Evolutionary conservation across 805 yeast species (phyloP).

Genomic region (Gaillardinia entomophila): DNA sequence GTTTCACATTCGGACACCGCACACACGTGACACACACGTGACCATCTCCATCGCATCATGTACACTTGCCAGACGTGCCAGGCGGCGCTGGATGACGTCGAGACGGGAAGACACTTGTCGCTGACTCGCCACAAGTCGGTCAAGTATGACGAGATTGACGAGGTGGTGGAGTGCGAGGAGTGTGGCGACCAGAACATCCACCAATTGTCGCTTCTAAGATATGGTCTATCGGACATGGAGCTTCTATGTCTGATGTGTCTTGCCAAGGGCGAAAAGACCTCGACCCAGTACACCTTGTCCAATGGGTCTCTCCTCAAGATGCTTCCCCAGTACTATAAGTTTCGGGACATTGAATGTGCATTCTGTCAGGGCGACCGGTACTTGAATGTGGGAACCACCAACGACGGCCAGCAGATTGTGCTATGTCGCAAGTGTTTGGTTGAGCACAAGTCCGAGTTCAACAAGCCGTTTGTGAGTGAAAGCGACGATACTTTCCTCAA

Average conservation of each 20-base stretch:
- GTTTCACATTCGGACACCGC: too few relatives aligned
- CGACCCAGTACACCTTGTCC: slow-evolving; percentile 44
- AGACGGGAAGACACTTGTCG: slow-evolving; percentile 48
- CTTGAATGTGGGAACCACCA: slow-evolving; percentile 28
- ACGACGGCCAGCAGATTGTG: slow-evolving; percentile 17
- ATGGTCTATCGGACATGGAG: slow-evolving; percentile 51
- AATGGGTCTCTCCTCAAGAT: slow-evolving; percentile 53
- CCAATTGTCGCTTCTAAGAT: slow-evolving; percentile 44
- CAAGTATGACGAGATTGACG: slow-evolving; percentile 25
- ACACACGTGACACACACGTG: too few relatives aligned
- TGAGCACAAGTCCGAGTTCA: slow-evolving; percentile 7
- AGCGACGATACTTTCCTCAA: slow-evolving; percentile 42
- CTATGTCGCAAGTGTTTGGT: slow-evolving; percentile 41
- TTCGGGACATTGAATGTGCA: slow-evolving; percentile 46
- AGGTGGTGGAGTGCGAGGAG: slow-evolving; percentile 48
- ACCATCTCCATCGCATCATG: too few relatives aligned
- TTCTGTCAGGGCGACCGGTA: slow-evolving; percentile 38
- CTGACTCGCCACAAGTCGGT: slow-evolving; percentile 50
- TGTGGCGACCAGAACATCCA: slow-evolving; percentile 52
- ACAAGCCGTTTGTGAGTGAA: slow-evolving; percentile 34
- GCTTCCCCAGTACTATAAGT: slow-evolving; percentile 41
- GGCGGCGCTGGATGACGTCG: slow-evolving; percentile 23
- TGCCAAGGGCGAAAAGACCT: slow-evolving; percentile 39
- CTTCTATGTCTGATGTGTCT: slow-evolving; percentile 44
- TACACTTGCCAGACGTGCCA: slow-evolving; percentile 45